phyloP scores from a whole-genome alignment of 176 grass and related monocot genomes.

The Oryza meyeriana region DNA sequence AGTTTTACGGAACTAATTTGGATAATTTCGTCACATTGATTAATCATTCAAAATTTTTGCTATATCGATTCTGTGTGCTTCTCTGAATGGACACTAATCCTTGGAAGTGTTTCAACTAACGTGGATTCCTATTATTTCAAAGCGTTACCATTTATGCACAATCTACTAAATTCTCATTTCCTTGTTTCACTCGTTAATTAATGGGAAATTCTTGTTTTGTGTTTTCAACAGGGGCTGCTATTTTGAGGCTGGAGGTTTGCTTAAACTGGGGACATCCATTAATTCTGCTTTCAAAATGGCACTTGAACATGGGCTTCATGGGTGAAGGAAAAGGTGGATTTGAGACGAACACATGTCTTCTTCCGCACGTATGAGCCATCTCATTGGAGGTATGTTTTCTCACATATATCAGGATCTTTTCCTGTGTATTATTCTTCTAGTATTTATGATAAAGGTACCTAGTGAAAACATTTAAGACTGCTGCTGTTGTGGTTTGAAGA shows the following conservation, averaged over 20 bases:
- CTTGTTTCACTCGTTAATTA: background rate
- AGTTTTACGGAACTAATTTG: background rate
- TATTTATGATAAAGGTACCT: background rate
- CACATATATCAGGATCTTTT: background rate
- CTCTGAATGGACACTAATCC: background rate
- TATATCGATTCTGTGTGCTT: background rate
- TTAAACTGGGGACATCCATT: conserved; percentile 86
- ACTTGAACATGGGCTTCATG: conserved; percentile 89
- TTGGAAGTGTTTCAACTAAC: background rate
- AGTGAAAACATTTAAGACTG: background rate
- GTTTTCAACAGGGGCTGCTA: conserved; percentile 84
- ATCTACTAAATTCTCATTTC: background rate
- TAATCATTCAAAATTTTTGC: background rate
- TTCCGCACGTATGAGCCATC: conserved; percentile 96
- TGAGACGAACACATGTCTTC: conserved; percentile 67
- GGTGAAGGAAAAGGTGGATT: conserved; percentile 71
- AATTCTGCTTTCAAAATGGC: conserved; percentile 88
- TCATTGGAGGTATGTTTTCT: conserved; percentile 80
- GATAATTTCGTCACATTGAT: background rate
- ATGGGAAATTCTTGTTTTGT: conserved; percentile 14
- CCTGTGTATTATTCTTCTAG: background rate
- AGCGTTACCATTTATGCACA: background rate
- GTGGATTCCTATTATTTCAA: background rate
- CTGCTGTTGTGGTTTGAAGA: background rate
- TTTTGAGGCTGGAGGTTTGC: conserved; percentile 71